Evolutionary conservation across 2,329 filamentous ascomycete species (phyloP).

Genomic region (Fusarium sp.): DNA sequence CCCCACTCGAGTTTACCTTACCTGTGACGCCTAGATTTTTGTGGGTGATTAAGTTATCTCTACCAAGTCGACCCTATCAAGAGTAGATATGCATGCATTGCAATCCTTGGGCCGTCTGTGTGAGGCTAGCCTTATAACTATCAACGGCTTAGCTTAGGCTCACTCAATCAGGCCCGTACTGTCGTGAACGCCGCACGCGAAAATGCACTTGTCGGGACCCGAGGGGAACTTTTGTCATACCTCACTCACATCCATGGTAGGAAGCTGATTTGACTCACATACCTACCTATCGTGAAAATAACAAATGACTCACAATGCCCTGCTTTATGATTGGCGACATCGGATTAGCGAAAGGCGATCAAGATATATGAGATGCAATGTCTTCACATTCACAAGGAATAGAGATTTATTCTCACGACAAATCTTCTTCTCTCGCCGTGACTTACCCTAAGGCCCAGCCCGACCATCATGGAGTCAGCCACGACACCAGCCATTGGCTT

Average conservation of each 20-base stretch:
- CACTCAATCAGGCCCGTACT: background rate
- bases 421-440: background rate
- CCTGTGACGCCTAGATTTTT: constrained; percentile 40
- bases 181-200: background rate
- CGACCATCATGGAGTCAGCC: constrained; percentile 36
- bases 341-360: background rate
- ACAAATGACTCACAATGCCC: constrained; percentile 13
- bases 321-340: background rate
- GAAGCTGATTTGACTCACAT: background rate
- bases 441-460: constrained; percentile 9
- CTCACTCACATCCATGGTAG: background rate
- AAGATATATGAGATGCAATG: background rate
- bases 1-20: constrained; percentile 27
- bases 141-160: background rate
- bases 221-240: constrained; percentile 23
- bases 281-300: background rate
- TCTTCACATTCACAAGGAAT: background rate
- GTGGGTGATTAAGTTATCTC: constrained; percentile 3
- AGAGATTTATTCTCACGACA: background rate
- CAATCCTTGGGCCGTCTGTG: constrained; percentile 3
- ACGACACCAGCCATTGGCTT: constrained; percentile 44
- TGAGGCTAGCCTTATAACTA: constrained; percentile 5
- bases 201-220: background rate
- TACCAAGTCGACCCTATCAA: background rate
- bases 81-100: constrained; percentile 12